Base-by-base conservation (phyloP, 2,329 filamentous ascomycete species). In the Myriosclerotinia curreyana region DNA sequence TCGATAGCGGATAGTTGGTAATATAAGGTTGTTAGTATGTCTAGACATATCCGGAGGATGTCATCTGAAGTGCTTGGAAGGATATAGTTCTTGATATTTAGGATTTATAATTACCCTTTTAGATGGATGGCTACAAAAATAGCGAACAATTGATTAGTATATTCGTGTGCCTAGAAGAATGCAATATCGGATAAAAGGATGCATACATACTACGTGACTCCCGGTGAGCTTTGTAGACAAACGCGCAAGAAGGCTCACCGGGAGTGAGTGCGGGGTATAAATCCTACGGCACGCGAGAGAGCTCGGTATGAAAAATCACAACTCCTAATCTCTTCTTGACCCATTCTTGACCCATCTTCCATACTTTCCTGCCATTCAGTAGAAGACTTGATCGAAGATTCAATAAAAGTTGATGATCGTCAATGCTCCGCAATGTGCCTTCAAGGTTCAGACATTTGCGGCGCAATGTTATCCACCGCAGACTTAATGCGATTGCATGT, bases 381-480 rank as follows among this genome's bases (percentile, higher is more conserved):
- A 17, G 34, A 20, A 4, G 17, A 12, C 4, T 15, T 17, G 20
- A 11, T 34, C 8, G 28, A 34, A 17, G 14, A 48, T 5, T 25
- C 12, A 17, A n/a, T 20, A 8, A 20, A 25, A 59, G n/a, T 59
- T 48, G 31, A 48, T 59, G 55, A 28, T 59, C 22, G 63, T 55
- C 63, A 65, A 65, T 65, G 63, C 63, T 65, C 36, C 63, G 49
- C 48, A 55, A 28, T 56, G 63, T 42, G 12, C 42, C 51, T 55
- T 40, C 49, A 25, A 62, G 51, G 52, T 28, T 20, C 14, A 49
- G 34, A 42, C 34, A 50, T 20, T 62, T 54, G 14, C 50, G 22
- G 25, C 40, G 9, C 22, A 53, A 56, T 55, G 49, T 34, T 15
- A 49, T 62, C 36, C 20, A 34, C 11, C 11, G 20, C 20, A 50